phyloP scores from a whole-genome alignment of 2,329 filamentous ascomycete genomes.

The Pezicula radicicola region DNA sequence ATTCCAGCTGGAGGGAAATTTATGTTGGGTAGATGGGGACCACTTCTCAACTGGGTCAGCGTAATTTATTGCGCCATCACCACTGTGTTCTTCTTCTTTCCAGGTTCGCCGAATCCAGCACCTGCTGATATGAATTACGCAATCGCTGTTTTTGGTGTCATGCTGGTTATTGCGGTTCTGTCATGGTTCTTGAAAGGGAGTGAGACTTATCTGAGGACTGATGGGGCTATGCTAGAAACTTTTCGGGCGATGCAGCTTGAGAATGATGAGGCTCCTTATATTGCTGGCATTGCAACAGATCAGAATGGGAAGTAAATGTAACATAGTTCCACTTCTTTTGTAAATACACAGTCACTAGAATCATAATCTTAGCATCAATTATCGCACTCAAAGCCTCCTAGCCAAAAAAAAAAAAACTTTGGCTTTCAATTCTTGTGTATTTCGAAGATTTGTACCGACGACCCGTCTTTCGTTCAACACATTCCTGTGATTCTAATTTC shows the following conservation, averaged over 20 bases:
- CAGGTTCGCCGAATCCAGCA: conserved; percentile 39
- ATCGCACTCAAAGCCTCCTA: no score
- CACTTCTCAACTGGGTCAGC: conserved; percentile 44
- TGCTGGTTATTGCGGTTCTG: conserved; percentile 45
- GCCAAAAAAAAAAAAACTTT: no score
- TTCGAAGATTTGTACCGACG: no score
- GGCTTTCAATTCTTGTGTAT: no score
- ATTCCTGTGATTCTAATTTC: no score
- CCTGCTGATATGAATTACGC: conserved; percentile 54
- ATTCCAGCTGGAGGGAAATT: conserved; percentile 41
- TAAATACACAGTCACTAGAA: no score
- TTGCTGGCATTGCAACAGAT: background rate
- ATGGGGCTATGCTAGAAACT: conserved; percentile 6
- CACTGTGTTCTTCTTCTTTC: conserved; percentile 55
- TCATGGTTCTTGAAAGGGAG: conserved; percentile 49
- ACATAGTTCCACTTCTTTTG: no score
- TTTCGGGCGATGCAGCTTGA: conserved; percentile 7
- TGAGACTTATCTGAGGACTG: conserved; percentile 5
- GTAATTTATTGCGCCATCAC: conserved; percentile 49
- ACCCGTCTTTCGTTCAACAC: no score
- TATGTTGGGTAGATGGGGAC: conserved; percentile 41
- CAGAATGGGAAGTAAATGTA: no score
- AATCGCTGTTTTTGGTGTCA: conserved; percentile 53
- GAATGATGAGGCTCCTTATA: background rate
- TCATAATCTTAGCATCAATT: no score